These are phyloP conservation scores for Strobilomyces confusus DNA, from an alignment of 768 basidiomycete genomes.

Conservation along the genomic window DNA sequence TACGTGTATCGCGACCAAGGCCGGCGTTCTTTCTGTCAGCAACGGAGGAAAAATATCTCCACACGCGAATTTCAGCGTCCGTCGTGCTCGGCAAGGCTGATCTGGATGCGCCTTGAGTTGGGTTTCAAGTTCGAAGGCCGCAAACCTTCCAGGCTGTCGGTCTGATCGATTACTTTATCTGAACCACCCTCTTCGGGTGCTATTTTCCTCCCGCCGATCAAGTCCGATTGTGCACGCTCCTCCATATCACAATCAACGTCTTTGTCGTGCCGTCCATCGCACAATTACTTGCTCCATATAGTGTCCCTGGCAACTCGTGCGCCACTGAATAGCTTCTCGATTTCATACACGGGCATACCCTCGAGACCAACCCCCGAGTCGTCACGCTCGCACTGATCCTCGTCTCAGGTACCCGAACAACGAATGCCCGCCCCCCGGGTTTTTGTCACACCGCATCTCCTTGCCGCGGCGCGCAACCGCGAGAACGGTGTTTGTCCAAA, in stretches of 20 bases:
- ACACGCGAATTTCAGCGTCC: conserved; percentile 21
- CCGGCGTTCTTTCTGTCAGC: conserved; percentile 20
- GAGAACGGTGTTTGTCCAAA: neutral
- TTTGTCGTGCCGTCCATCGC: conserved; percentile 5
- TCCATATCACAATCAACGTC: conserved; percentile 17
- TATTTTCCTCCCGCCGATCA: conserved; percentile 32
- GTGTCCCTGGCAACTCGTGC: conserved; percentile 12
- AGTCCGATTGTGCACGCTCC: conserved; percentile 27
- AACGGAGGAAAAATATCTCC: conserved; percentile 24
- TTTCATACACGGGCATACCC: conserved; percentile 2
- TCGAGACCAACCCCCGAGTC: neutral
- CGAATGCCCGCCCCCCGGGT: neutral
- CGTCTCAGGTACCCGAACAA: conserved; percentile 14
- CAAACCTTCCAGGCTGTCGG: conserved; percentile 27
- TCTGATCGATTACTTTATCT: conserved; percentile 33
- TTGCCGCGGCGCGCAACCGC: neutral
- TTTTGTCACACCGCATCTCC: too few species aligned
- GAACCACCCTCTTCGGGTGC: conserved; percentile 15
- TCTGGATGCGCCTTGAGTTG: conserved; percentile 21
- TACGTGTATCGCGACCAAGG: conserved; percentile 20
- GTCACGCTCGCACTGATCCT: conserved; percentile 6
- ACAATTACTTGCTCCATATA: conserved; percentile 9
- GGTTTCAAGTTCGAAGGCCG: conserved; percentile 31
- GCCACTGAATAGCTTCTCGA: conserved; percentile 13
- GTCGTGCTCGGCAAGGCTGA: conserved; percentile 30